phyloP scores from a whole-genome alignment of 164 flowering plant species.

The Annona squamosa region DNA sequence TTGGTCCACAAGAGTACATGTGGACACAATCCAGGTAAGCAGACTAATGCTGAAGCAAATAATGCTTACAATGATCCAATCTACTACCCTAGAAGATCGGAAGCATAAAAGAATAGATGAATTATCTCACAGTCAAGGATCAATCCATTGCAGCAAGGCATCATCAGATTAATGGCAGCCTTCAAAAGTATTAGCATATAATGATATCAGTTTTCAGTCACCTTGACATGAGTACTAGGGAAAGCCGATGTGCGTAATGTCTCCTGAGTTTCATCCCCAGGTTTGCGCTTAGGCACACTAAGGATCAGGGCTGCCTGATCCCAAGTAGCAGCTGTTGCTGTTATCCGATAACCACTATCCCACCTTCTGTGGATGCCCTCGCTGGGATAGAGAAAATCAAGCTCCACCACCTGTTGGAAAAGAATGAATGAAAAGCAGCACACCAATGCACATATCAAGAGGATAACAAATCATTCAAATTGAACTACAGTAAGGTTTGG shows the following conservation, averaged over 20 bases:
- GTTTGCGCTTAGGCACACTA: slow-evolving; percentile 74
- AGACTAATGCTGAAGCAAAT: too few species aligned
- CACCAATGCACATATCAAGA: too few species aligned
- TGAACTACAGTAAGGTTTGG: too few species aligned
- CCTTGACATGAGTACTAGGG: slow-evolving; percentile 84
- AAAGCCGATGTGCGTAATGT: slow-evolving; percentile 72
- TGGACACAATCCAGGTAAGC: too few species aligned
- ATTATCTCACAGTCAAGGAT: too few species aligned
- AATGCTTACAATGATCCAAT: too few species aligned
- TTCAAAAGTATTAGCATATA: not conserved
- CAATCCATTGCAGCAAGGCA: not conserved
- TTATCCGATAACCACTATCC: slow-evolving; percentile 74
- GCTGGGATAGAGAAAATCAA: slow-evolving; percentile 88
- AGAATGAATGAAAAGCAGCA: not conserved
- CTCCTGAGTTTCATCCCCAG: slow-evolving; percentile 81
- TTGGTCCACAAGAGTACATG: too few species aligned
- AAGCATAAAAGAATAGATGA: too few species aligned
- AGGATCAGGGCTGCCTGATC: slow-evolving; percentile 85
- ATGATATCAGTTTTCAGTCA: slow-evolving; percentile 8
- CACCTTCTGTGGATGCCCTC: slow-evolving; percentile 86
- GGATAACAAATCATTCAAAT: not conserved
- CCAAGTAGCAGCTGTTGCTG: slow-evolving; percentile 73
- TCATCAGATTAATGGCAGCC: not conserved
- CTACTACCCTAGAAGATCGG: too few species aligned
- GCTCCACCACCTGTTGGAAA: slow-evolving; percentile 67